These are phyloP conservation scores for Solanum clarkiae DNA, from an alignment of 257 asterid genomes.

Conservation along the genomic window DNA sequence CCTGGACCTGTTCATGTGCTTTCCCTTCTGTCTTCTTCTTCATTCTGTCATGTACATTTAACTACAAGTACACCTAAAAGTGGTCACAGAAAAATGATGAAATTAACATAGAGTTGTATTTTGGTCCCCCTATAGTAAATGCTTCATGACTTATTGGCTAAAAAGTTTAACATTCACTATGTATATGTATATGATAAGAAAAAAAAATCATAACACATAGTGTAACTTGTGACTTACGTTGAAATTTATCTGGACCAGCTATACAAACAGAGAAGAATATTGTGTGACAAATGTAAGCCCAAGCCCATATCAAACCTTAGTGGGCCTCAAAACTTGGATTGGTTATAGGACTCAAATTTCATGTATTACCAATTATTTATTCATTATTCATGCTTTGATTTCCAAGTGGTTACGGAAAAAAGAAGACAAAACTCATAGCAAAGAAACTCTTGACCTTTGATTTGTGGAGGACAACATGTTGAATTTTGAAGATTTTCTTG, in stretches of 20 bases:
- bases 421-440: background rate
- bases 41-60: background rate
- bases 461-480: background rate
- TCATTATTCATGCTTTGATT: background rate
- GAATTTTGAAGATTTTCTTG: no score
- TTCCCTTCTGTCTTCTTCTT: background rate
- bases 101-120: background rate
- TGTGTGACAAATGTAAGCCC: background rate
- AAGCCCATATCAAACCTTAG: background rate
- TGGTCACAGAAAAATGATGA: background rate
- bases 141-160: background rate
- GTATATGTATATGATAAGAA: no score
- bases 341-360: background rate
- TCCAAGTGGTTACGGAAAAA: background rate
- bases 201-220: background rate
- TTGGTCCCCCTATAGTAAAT: background rate
- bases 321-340: background rate
- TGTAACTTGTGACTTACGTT: background rate
- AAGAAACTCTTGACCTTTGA: background rate
- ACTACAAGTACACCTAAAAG: background rate
- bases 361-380: no score
- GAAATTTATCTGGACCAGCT: background rate
- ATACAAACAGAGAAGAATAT: background rate
- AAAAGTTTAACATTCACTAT: background rate
- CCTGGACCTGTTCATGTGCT: slow-evolving; percentile 1